These are phyloP conservation scores for Cantharellus cinnabarinus DNA, from an alignment of 768 basidiomycete genomes.

Conservation along the genomic window DNA sequence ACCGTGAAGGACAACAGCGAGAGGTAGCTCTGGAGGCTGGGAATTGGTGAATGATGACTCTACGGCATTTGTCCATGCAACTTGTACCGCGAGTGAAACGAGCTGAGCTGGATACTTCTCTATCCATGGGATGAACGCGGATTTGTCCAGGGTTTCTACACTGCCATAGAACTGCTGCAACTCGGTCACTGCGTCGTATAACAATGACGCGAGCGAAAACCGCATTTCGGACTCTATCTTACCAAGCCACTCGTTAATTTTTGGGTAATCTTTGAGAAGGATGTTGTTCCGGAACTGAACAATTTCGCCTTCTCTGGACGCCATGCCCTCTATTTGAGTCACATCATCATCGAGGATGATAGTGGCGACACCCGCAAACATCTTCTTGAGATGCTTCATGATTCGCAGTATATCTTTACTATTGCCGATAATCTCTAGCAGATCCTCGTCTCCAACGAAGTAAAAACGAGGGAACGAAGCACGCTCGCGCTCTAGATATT, in stretches of 20 bases:
- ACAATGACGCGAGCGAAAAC: slow-evolving; percentile 60
- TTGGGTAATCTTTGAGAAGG: slow-evolving; percentile 76
- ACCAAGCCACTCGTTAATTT: slow-evolving; percentile 97
- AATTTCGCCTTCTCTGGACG: slow-evolving; percentile 90
- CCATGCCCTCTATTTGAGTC: slow-evolving; percentile 79
- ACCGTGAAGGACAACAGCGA: slow-evolving; percentile 58
- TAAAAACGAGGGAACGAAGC: slow-evolving; percentile 98
- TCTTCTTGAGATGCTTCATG: slow-evolving; percentile 99
- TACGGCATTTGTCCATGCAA: slow-evolving; percentile 79
- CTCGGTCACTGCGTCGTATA: slow-evolving; percentile 62
- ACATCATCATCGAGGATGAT: slow-evolving; percentile 72
- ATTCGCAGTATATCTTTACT: slow-evolving; percentile 96
- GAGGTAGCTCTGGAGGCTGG: slow-evolving; percentile 36
- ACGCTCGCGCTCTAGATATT: slow-evolving; percentile 94
- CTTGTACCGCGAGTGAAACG: slow-evolving; percentile 86
- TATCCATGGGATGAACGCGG: slow-evolving; percentile 73
- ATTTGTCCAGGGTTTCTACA: slow-evolving; percentile 34
- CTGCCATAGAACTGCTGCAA: slow-evolving; percentile 63
- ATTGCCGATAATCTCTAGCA: slow-evolving; percentile 97
- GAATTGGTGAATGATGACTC: slow-evolving; percentile 44
- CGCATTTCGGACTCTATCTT: slow-evolving; percentile 88
- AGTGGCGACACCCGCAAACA: slow-evolving; percentile 96
- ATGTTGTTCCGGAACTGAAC: slow-evolving; percentile 70
- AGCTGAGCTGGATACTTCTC: slow-evolving; percentile 90
- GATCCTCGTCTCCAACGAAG: slow-evolving; percentile 96